A percentile compares a stretch with the other conserved stretches of the same genome.
phyloP scores from a whole-genome alignment of 306 rosid genomes.

The Casuarina glauca region DNA sequence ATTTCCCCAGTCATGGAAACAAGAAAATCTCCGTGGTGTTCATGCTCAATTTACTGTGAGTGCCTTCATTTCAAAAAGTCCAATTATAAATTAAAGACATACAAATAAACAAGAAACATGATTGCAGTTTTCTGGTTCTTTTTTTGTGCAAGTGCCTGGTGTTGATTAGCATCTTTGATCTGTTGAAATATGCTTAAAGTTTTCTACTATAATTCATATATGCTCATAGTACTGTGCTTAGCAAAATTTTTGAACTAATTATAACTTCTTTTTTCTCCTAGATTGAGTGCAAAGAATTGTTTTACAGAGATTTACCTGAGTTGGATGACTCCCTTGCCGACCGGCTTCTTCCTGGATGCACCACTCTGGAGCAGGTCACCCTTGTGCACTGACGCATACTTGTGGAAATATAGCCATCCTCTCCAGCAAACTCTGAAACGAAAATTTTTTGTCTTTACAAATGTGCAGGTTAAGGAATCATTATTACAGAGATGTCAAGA shows the following conservation, averaged over 20 bases:
- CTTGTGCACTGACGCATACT: constrained; percentile 3
- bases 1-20: constrained; percentile 92
- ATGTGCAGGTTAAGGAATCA: constrained; percentile 69
- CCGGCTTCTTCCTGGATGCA: constrained; percentile 78
- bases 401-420: constrained; percentile 12
- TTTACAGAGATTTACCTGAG: constrained; percentile 85
- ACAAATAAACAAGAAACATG: background rate
- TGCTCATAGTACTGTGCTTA: constrained; percentile 9
- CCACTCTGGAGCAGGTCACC: constrained; percentile 73
- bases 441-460: constrained; percentile 21
- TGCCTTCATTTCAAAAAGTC: constrained; percentile 10
- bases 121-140: background rate
- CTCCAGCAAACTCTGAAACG: constrained; percentile 13
- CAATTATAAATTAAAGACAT: background rate
- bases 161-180: background rate
- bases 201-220: background rate
- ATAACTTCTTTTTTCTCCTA: constrained; percentile 32
- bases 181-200: background rate
- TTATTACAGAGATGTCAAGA: constrained; percentile 68
- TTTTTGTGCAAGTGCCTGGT: background rate
- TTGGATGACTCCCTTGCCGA: constrained; percentile 85
- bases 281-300: constrained; percentile 95
- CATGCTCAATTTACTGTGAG: constrained; percentile 93
- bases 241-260: constrained; percentile 3
- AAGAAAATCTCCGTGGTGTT: constrained; percentile 75